Percentiles rank a stretch among this genome's conserved stretches.
Evolutionary conservation across 805 yeast genomes (phyloP).

Genomic region (Ogataea salicorniae): DNA sequence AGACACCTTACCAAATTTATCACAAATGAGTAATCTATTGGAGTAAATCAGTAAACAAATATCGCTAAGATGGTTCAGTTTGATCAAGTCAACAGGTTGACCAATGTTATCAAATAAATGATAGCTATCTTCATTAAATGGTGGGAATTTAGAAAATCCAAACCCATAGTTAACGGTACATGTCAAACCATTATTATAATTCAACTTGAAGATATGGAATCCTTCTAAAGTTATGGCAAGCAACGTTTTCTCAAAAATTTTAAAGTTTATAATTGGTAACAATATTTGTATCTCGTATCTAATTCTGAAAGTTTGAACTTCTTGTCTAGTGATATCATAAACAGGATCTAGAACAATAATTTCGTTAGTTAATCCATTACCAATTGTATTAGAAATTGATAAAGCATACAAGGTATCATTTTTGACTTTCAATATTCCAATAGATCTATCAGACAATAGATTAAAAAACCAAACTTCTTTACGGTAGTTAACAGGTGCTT

Average conservation of each 20-base stretch:
- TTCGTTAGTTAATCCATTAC: neutral
- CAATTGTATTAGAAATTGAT: too few relatives aligned
- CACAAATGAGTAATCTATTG: neutral
- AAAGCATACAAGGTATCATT: neutral
- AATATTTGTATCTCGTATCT: neutral
- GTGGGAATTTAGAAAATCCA: slow-evolving; percentile 1
- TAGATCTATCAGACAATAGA: neutral
- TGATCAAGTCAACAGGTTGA: neutral
- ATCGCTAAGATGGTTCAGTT: neutral
- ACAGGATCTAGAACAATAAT: slow-evolving; percentile 1
- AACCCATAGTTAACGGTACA: slow-evolving; percentile 3
- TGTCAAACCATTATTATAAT: neutral
- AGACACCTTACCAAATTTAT: neutral
- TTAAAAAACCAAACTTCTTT: neutral
- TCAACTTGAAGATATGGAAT: slow-evolving; percentile 1
- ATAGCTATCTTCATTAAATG: neutral
- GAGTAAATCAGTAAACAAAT: neutral
- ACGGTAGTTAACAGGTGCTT: neutral
- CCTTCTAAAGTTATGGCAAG: neutral
- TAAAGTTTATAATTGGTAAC: neutral
- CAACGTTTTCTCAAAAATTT: neutral
- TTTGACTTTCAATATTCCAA: neutral
- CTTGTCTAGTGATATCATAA: neutral
- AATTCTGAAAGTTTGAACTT: slow-evolving; percentile 1
- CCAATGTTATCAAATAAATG: neutral